These are phyloP conservation scores for Colletotrichum trifolii DNA, from an alignment of 2,329 filamentous ascomycete species.

Conservation along the genomic window DNA sequence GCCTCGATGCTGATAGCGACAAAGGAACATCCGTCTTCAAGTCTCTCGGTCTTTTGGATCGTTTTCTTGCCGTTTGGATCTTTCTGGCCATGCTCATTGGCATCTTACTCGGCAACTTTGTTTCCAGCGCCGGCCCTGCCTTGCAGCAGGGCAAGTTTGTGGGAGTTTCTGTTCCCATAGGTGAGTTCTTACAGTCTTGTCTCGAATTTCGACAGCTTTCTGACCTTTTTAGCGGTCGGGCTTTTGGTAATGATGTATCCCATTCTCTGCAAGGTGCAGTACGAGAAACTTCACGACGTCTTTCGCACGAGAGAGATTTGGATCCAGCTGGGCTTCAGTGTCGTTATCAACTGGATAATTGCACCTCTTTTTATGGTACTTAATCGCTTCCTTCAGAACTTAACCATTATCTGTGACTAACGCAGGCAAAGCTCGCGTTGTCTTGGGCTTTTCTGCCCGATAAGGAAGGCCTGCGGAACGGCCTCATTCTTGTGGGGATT, in stretches of 20 bases:
- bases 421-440: conserved; percentile 62
- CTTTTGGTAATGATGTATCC: conserved; percentile 95
- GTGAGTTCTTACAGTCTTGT: conserved; percentile 47
- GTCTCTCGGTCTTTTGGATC: conserved; percentile 68
- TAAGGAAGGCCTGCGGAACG: conserved; percentile 66
- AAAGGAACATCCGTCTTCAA: conserved; percentile 59
- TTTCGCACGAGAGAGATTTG: conserved; percentile 73
- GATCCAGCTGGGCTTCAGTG: conserved; percentile 82
- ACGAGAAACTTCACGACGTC: conserved; percentile 77
- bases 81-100: conserved; percentile 81
- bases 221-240: conserved; percentile 69
- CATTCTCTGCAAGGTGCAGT: conserved; percentile 87
- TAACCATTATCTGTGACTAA: background rate
- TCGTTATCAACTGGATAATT: conserved; percentile 85
- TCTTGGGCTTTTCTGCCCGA: conserved; percentile 77
- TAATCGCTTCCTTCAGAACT: background rate
- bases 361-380: conserved; percentile 84
- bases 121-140: conserved; percentile 67
- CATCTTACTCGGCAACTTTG: conserved; percentile 81
- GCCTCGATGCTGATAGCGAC: background rate
- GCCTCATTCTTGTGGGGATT: conserved; percentile 84
- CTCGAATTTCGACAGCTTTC: background rate
- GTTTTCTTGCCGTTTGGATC: conserved; percentile 78
- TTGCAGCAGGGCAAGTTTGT: conserved; percentile 79
- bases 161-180: conserved; percentile 74